phyloP scores from a whole-genome alignment of 2,329 filamentous ascomycete species.

The Alternaria alternata region DNA sequence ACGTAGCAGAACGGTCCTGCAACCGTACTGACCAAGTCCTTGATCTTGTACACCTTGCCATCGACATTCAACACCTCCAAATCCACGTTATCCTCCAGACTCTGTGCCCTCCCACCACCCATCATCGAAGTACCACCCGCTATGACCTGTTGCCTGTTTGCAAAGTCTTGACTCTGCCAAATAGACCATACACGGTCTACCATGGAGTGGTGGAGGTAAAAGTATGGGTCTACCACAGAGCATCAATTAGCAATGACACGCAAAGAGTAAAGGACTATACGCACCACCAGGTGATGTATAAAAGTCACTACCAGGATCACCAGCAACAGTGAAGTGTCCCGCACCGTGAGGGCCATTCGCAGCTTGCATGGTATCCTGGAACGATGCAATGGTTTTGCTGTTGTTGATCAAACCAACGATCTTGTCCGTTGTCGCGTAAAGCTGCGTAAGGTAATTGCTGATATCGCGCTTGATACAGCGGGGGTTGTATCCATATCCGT shows the following conservation, averaged over 20 bases:
- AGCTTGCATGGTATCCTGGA: conserved; percentile 52
- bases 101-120: conserved; percentile 29
- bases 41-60: conserved; percentile 49
- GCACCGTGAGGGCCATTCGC: conserved; percentile 53
- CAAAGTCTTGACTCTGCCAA: conserved; percentile 58
- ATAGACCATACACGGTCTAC: conserved; percentile 60
- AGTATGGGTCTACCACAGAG: conserved; percentile 51
- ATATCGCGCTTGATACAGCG: conserved; percentile 54
- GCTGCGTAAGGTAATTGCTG: conserved; percentile 37
- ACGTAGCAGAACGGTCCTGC: conserved; percentile 59
- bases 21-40: conserved; percentile 56
- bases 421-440: conserved; percentile 40
- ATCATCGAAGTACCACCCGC: conserved; percentile 56
- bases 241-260: neutral
- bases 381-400: conserved; percentile 43
- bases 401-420: conserved; percentile 38
- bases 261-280: neutral
- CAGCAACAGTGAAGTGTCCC: conserved; percentile 57
- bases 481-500: conserved; percentile 48
- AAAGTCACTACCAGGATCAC: conserved; percentile 55
- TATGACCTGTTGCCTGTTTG: conserved; percentile 52
- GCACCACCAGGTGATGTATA: conserved; percentile 53
- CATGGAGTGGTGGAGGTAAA: conserved; percentile 60
- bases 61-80: conserved; percentile 49
- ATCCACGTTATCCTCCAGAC: conserved; percentile 48